Evolutionary conservation across 169 alveolate genomes (phyloP), one percentile per base, ranked within the genome.

Genomic region (Cryptosporidium viatorum): DNA sequence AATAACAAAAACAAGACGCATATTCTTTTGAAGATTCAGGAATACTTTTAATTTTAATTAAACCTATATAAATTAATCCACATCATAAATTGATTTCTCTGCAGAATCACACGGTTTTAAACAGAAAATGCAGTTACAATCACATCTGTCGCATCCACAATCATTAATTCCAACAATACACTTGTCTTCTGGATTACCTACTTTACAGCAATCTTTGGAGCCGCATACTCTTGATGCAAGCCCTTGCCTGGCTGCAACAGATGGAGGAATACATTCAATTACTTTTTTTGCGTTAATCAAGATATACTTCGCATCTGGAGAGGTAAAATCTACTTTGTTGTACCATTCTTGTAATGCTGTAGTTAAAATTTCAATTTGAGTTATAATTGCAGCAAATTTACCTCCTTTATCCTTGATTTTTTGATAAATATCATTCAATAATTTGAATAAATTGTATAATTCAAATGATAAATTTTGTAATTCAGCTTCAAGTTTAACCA

Each of bases 91-190:
- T 21, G 84, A 39, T 23, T 41, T 29, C 10, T 6, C 5, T 12
- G 29, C 23, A 8, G 39, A 69, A 43, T 39, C 12, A 69, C 0
- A 18, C 35, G 45, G 29, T 41, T 9, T 0, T 23, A 12, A 29
- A 69, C 84, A 69, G 6, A 16, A 69, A 5, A 69, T 21, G 21
- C 84, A 69, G 21, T 12, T 41, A 18, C 84, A 69, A 26, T 69
- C 84, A 33, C 84, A 69, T 2, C 0, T 16, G 1, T 5, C 7
- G 7, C 65, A 69, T 7, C 18, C 23, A 8, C 84, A 69, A 0
- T 4, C 0, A n/a, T 33, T 26, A 12, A 9, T 1, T 26, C 58
- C 84, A 69, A 33, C 43, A 10, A 23, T 43, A 39, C 21, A 35
- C 21, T 69, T 69, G 65, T 45, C 58, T 16, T 2, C 7, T 0